phyloP scores from a whole-genome alignment of 1,139 yeast species.

The Pichia sp. region DNA sequence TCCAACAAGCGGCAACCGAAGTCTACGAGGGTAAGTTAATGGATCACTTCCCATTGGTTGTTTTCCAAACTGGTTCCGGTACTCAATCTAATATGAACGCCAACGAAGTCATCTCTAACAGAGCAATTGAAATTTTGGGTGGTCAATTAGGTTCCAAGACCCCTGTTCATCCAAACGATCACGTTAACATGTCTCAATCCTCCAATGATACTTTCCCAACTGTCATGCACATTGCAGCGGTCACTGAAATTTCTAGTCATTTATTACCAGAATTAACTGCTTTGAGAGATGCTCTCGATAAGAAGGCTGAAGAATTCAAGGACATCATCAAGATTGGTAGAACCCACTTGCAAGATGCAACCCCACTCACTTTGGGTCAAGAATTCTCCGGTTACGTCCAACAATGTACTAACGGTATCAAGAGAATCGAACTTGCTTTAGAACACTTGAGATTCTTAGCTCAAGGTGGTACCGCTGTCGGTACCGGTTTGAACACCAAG shows the following conservation, averaged over 20 bases:
- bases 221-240: slow-evolving; percentile 99
- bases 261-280: slow-evolving; percentile 74
- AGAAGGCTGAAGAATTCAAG: slow-evolving; percentile 73
- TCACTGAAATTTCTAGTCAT: slow-evolving; percentile 68
- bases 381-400: slow-evolving; percentile 96
- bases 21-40: slow-evolving; percentile 86
- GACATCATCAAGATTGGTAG: slow-evolving; percentile 96
- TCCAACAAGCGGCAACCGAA: slow-evolving; percentile 91
- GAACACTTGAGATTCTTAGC: slow-evolving; percentile 79
- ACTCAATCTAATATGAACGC: slow-evolving; percentile 99
- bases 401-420: slow-evolving; percentile 86
- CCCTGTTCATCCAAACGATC: slow-evolving; percentile 98
- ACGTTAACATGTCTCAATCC: slow-evolving; percentile 97
- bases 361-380: slow-evolving; percentile 96
- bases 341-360: slow-evolving; percentile 98
- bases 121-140: slow-evolving; percentile 94
- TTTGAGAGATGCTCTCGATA: slow-evolving; percentile 69
- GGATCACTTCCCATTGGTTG: slow-evolving; percentile 96
- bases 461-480: slow-evolving; percentile 99
- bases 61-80: slow-evolving; percentile 98
- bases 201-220: slow-evolving; percentile 99
- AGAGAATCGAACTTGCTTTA: slow-evolving; percentile 69
- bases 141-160: slow-evolving; percentile 85
- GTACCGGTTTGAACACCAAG: slow-evolving; percentile 93
- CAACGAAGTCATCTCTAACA: slow-evolving; percentile 94